These are phyloP conservation scores for Leishmania mexicana DNA, from an alignment of 208 protist genomes.

Conservation along the genomic window DNA sequence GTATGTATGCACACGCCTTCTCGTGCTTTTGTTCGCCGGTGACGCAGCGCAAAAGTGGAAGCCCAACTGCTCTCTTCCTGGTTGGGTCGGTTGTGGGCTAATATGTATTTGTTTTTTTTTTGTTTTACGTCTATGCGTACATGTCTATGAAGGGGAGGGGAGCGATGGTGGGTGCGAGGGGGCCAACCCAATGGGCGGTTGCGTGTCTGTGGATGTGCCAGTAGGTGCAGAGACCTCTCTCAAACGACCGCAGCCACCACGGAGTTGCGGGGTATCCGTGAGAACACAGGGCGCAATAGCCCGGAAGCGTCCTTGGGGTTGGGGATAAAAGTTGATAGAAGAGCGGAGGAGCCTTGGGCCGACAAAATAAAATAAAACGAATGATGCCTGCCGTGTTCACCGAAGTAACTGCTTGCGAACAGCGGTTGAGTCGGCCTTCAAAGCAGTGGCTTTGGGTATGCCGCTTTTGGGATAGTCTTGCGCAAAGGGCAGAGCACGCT, in stretches of 20 bases:
- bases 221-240: not conserved
- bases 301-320: not conserved
- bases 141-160: conserved; percentile 4
- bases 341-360: not conserved
- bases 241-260: not conserved
- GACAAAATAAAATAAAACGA: not conserved
- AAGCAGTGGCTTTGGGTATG: not conserved
- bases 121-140: conserved; percentile 2
- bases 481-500: not conserved
- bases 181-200: not conserved
- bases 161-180: not conserved
- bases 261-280: not conserved
- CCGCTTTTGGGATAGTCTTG: not conserved
- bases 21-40: not conserved
- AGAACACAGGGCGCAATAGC: not conserved
- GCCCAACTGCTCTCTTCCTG: not conserved
- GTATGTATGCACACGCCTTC: not conserved
- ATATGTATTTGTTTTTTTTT: not conserved
- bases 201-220: not conserved
- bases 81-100: not conserved
- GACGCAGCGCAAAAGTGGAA: not conserved
- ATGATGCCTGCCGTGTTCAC: not conserved
- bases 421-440: not conserved
- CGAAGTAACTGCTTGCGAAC: not conserved
- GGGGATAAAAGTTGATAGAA: not conserved